Conservation (phyloP, 2,329 filamentous ascomycete genomes). For the Juglanconis sp. region DNA sequence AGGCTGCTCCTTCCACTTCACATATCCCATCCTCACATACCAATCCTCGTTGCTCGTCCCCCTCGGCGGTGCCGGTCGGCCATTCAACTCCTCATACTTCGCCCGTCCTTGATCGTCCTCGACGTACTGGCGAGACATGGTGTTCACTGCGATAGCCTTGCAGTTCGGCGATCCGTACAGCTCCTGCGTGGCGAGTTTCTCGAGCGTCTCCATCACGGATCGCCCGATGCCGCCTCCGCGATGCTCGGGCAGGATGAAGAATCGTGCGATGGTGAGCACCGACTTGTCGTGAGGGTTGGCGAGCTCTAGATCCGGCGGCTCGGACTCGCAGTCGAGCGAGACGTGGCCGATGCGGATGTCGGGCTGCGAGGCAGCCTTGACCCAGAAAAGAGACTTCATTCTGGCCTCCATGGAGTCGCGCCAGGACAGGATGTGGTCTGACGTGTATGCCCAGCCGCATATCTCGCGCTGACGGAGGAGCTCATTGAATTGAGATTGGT, state of each 20-base stretch:
- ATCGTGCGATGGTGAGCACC: slow-evolving; percentile 5
- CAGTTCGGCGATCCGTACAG: slow-evolving; percentile 19
- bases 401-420: not conserved
- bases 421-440: slow-evolving; percentile 3
- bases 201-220: slow-evolving; percentile 14
- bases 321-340: slow-evolving; percentile 11
- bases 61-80: not conserved
- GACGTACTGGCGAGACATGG: slow-evolving; percentile 14
- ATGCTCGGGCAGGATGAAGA: slow-evolving; percentile 20
- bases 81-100: slow-evolving; percentile 1
- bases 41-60: slow-evolving; percentile 15
- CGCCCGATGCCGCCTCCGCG: slow-evolving; percentile 13
- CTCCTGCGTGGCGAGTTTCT: slow-evolving; percentile 12
- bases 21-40: slow-evolving; percentile 18
- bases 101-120: slow-evolving; percentile 17
- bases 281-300: slow-evolving; percentile 13
- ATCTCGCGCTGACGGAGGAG: slow-evolving; percentile 17
- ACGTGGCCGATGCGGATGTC: slow-evolving; percentile 12
- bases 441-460: slow-evolving; percentile 15
- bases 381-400: slow-evolving; percentile 13
- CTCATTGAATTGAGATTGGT: slow-evolving; percentile 15
- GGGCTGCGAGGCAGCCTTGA: slow-evolving; percentile 5
- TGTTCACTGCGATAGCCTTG: slow-evolving; percentile 12
- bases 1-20: slow-evolving; percentile 16
- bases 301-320: slow-evolving; percentile 7